Conservation (phyloP, 2,329 filamentous ascomycete genomes). For the Sporothrix inflata region DNA sequence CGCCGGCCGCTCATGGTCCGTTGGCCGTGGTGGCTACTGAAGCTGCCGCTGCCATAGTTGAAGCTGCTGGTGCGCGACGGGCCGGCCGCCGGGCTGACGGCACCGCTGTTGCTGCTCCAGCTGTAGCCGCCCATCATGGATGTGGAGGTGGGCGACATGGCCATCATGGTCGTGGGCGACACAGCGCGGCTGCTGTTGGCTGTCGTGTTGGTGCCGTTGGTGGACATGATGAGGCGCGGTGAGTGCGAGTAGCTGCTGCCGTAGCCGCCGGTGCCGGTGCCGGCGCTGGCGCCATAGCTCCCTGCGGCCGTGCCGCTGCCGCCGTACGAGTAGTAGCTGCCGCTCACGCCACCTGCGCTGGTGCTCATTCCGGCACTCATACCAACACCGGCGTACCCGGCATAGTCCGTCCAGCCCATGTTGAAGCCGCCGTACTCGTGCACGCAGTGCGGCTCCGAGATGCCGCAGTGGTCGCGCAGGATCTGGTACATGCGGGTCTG, state of each 20-base stretch:
- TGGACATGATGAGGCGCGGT: neutral
- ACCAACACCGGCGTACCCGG: neutral
- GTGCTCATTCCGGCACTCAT: neutral
- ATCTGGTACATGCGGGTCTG: constrained; percentile 57
- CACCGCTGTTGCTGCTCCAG: constrained; percentile 23
- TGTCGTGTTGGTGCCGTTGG: constrained; percentile 3
- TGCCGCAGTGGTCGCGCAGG: constrained; percentile 52
- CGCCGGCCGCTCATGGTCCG: constrained; percentile 10
- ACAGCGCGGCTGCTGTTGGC: constrained; percentile 5
- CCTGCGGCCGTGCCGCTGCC: constrained; percentile 13
- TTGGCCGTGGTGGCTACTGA: constrained; percentile 26
- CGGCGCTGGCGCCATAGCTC: neutral
- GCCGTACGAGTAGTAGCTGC: constrained; percentile 26
- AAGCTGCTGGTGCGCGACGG: constrained; percentile 5
- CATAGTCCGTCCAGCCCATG: constrained; percentile 21
- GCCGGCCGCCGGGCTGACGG: constrained; percentile 8
- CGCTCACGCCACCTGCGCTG: neutral
- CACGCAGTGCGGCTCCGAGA: constrained; percentile 58
- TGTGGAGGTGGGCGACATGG: constrained; percentile 13
- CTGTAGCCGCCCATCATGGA: constrained; percentile 18
- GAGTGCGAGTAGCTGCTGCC: constrained; percentile 8
- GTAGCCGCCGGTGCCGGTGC: neutral
- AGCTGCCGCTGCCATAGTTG: constrained; percentile 8
- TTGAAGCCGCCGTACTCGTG: constrained; percentile 48
- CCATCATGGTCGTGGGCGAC: neutral